Evolutionary conservation across 345 rosid genomes (phyloP).

Genomic region (Gossypium australe): DNA sequence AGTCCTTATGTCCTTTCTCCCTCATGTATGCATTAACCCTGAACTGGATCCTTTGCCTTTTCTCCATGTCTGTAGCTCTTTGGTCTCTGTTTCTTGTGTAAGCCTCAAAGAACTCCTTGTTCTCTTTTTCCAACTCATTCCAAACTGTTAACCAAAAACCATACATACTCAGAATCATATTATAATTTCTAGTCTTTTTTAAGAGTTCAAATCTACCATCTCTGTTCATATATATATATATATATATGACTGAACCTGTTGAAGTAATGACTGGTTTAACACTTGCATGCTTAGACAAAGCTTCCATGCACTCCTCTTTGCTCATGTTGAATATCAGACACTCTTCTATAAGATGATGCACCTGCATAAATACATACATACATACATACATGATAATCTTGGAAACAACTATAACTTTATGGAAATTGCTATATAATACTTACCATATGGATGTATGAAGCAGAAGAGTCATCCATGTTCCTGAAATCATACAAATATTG

Average conservation of each 20-base stretch:
- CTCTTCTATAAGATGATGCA: background rate
- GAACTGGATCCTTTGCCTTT: slow-evolving; percentile 34
- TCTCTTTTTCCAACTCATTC: slow-evolving; percentile 87
- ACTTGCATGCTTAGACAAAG: background rate
- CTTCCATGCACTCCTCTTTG: background rate
- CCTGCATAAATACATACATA: background rate
- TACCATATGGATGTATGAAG: slow-evolving; percentile 68
- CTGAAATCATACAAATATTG: background rate
- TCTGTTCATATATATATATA: no score
- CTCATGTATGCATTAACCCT: slow-evolving; percentile 15
- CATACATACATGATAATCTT: background rate
- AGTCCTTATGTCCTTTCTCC: background rate
- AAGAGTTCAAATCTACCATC: no score
- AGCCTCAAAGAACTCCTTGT: slow-evolving; percentile 81
- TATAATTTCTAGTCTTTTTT: no score
- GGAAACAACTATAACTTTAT: background rate
- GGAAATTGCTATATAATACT: background rate
- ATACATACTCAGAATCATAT: background rate
- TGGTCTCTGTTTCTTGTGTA: slow-evolving; percentile 35
- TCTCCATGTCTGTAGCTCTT: slow-evolving; percentile 32
- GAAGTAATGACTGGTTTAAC: background rate
- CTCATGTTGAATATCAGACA: background rate
- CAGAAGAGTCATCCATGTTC: slow-evolving; percentile 36
- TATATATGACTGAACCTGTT: background rate
- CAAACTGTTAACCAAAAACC: slow-evolving; percentile 47